Evolutionary conservation across 129 eudicot species (phyloP).

Genomic region (Tanacetum coccineum): DNA sequence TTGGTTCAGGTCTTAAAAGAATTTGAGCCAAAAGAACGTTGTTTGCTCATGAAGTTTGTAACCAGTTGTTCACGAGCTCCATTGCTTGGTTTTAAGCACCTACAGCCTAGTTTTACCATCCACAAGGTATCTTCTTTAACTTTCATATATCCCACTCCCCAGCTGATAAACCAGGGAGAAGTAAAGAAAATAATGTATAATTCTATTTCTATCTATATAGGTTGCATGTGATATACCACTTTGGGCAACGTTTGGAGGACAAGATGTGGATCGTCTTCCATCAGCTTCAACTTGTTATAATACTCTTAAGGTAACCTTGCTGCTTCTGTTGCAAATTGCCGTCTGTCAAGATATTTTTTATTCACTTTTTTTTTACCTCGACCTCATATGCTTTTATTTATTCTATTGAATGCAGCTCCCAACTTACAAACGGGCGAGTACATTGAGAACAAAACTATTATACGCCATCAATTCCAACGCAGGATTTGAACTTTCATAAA

Average conservation of each 20-base stretch:
- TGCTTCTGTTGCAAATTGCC: slow-evolving; percentile 1
- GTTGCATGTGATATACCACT: slow-evolving; percentile 85
- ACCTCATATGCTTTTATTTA: neutral
- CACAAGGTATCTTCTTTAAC: slow-evolving; percentile 62
- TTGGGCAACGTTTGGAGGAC: slow-evolving; percentile 96
- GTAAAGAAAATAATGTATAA: neutral
- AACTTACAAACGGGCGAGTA: slow-evolving; percentile 81
- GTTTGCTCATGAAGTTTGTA: slow-evolving; percentile 93
- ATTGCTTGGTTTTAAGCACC: slow-evolving; percentile 86
- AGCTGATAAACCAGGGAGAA: neutral
- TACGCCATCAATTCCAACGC: slow-evolving; percentile 96
- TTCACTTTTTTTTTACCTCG: neutral
- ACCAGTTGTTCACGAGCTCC: slow-evolving; percentile 98
- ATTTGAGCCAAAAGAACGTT: slow-evolving; percentile 81
- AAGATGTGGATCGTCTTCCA: slow-evolving; percentile 98
- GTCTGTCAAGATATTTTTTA: neutral
- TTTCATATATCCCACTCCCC: too few species aligned
- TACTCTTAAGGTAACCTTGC: slow-evolving; percentile 74
- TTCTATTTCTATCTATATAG: slow-evolving; percentile 29
- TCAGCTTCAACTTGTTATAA: slow-evolving; percentile 99
- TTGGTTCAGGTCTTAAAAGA: slow-evolving; percentile 55
- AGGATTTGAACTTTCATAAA: slow-evolving; percentile 93
- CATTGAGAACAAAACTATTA: slow-evolving; percentile 82
- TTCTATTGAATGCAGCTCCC: slow-evolving; percentile 61
- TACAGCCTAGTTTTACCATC: slow-evolving; percentile 88